phyloP scores from a whole-genome alignment of 192 early-diverging fungal species.

The Phlyctochytrium bullatum region DNA sequence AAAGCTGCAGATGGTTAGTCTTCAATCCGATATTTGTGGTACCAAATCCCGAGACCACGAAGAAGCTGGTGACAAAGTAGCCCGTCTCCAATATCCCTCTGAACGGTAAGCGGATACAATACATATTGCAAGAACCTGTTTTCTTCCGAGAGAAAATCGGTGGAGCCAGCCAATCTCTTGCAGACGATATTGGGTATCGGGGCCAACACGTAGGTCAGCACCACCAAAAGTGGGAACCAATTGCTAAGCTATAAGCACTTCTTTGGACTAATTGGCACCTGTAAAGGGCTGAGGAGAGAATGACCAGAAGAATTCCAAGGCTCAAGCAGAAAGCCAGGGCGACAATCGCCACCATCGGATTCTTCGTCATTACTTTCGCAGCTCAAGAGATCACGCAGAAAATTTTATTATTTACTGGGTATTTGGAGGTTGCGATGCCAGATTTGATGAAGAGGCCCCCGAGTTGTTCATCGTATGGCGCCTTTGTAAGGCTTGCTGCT shows the following conservation, averaged over 20 bases:
- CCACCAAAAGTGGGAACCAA: constrained; percentile 94
- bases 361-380: constrained; percentile 5
- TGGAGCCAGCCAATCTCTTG: constrained; percentile 62
- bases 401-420: neutral
- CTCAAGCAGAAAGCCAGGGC: constrained; percentile 89
- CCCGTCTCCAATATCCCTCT: constrained; percentile 56
- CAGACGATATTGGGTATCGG: constrained; percentile 89
- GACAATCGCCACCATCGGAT: constrained; percentile 66
- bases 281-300: constrained; percentile 93
- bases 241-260: constrained; percentile 53
- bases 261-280: constrained; percentile 48
- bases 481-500: no score
- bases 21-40: constrained; percentile 27
- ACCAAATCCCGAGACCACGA: constrained; percentile 91
- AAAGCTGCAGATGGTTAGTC: constrained; percentile 43
- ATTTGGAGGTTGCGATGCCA: no score
- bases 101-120: constrained; percentile 49
- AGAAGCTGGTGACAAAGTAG: constrained; percentile 84
- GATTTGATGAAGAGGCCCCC: no score
- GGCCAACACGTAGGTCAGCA: constrained; percentile 88
- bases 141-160: constrained; percentile 35
- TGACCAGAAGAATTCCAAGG: constrained; percentile 86
- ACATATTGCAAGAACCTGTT: constrained; percentile 63
- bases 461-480: no score
- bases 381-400: no score